Percentiles rank a stretch among this genome's conserved stretches.
Evolutionary conservation across 257 asterid species (phyloP).

Genomic region (Hygrophila difformis): DNA sequence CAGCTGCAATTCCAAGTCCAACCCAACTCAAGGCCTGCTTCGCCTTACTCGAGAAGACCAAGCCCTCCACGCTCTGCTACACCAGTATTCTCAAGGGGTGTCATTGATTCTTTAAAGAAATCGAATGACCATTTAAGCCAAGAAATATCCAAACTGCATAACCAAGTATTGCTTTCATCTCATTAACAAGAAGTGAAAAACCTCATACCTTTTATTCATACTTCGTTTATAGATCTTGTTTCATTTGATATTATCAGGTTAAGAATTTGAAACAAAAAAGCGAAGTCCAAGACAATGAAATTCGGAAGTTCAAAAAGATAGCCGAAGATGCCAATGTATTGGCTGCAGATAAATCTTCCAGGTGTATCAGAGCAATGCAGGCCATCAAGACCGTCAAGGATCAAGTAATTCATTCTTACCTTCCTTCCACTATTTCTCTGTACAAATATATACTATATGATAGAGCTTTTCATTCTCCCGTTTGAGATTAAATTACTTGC

Average conservation of each 20-base stretch:
- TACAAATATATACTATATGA: no score
- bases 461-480: no score
- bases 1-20: conserved; percentile 31
- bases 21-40: conserved; percentile 65
- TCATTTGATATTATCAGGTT: conserved; percentile 24
- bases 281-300: conserved; percentile 56
- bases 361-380: conserved; percentile 39
- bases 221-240: neutral
- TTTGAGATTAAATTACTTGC: neutral
- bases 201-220: neutral
- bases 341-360: conserved; percentile 63
- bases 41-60: conserved; percentile 84
- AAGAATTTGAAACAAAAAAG: conserved; percentile 55
- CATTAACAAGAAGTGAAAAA: neutral
- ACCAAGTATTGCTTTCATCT: conserved; percentile 38
- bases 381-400: conserved; percentile 45
- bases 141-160: conserved; percentile 63
- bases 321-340: conserved; percentile 40
- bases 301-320: conserved; percentile 44
- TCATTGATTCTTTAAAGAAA: conserved; percentile 68
- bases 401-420: conserved; percentile 39
- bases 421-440: conserved; percentile 6
- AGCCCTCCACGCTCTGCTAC: conserved; percentile 79
- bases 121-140: conserved; percentile 66
- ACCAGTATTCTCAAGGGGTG: conserved; percentile 76